Percentiles rank a stretch among this genome's conserved stretches.
phyloP scores from a whole-genome alignment of 108 stramenopile species.

The Conticribra guillardii region DNA sequence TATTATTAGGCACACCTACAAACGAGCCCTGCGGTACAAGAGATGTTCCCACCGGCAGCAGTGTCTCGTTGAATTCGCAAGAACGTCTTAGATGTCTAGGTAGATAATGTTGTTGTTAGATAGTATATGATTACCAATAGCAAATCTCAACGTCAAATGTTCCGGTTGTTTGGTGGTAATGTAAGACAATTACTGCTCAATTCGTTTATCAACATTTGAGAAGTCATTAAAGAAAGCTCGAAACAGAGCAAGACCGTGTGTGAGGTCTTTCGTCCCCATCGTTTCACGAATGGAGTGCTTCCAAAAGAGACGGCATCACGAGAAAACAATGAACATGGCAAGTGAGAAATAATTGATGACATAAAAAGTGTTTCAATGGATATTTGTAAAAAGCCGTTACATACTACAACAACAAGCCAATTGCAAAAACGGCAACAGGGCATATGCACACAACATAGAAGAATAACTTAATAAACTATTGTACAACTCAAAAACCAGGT shows the following conservation, averaged over 20 bases:
- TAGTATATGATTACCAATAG: neutral
- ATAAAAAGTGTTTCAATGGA: no score
- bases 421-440: no score
- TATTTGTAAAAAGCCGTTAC: no score
- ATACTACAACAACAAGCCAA: no score
- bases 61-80: neutral
- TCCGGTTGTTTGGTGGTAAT: neutral
- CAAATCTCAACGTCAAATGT: neutral
- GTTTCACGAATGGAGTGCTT: conserved; percentile 95
- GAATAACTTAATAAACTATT: no score
- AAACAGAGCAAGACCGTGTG: conserved; percentile 78
- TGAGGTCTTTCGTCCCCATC: conserved; percentile 82
- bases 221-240: conserved; percentile 76
- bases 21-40: no score
- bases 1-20: no score
- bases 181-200: conserved; percentile 25
- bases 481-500: no score
- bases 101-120: neutral
- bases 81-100: neutral
- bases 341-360: no score
- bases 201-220: conserved; percentile 62
- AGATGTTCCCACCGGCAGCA: neutral
- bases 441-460: no score
- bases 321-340: no score
- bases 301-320: no score